Base-by-base conservation (phyloP, 1,139 yeast genomes). In the Suhomyces yuchorum region DNA sequence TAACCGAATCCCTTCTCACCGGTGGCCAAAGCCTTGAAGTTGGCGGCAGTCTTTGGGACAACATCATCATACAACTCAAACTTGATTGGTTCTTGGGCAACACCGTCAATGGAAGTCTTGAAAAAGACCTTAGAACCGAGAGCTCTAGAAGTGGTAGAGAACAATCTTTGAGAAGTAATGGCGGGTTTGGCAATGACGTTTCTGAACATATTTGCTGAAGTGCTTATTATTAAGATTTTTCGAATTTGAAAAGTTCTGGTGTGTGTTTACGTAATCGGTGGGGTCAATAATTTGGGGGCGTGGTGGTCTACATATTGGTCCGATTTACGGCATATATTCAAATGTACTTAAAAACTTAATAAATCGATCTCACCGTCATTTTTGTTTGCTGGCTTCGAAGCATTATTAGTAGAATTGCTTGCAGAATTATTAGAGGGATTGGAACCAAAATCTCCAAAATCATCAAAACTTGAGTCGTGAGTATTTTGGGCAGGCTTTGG, bases 1-100 rank as follows among this genome's bases (percentile, higher is more conserved):
- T 86, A 92, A 61, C 98, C 98, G 70, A 80, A 92, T 52, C 98
- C 98, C 81, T 92, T 87, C 80, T 92, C 97, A 66, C 98, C 98
- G 58, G 98, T 93, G 73, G 88, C 81, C 64, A 93, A 81, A 59
- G 97, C 97, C 75, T 97, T 85, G 90, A 93, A 93, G 82, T 93
- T 93, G 78, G 89, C 97, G 61, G 97, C 83, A 58, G 99, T 93
- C 85, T 92, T 91, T 80, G 99, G 99, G 57, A 87, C 95, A 61
- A 90, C 90, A 66, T 92, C 96, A 74, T 85, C 80, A 86, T 87
- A 91, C 69, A 93, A 85, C 37, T 57, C 72, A 50, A 68, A 68
- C 45, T 59, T 65, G 48, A 68, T 68, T 49, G 64, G 65, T 40
- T 64, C 62, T 56, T 67, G 72, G 41, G 58, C 54, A 35, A 53